Percentiles rank a stretch among this genome's conserved stretches.
These are phyloP conservation scores for Dimargaris verticillata DNA, from an alignment of 192 early-diverging fungal genomes.

Conservation along the genomic window DNA sequence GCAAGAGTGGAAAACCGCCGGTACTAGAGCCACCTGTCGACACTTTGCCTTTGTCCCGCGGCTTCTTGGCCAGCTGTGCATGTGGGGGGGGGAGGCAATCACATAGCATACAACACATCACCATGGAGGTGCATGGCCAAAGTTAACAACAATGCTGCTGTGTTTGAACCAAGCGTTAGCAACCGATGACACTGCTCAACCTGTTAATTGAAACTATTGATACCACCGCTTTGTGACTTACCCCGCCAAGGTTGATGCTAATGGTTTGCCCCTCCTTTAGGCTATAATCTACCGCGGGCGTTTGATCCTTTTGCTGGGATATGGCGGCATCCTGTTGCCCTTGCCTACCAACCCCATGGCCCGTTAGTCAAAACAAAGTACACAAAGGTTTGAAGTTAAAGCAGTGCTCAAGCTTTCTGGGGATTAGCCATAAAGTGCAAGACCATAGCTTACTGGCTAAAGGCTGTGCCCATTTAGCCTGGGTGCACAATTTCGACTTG, in stretches of 20 bases:
- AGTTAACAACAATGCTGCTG: not conserved
- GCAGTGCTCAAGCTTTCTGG: no score
- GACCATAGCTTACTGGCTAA: no score
- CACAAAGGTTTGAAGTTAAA: no score
- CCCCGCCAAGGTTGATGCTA: slow-evolving; percentile 31
- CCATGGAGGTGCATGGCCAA: no score
- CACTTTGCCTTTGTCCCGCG: not conserved
- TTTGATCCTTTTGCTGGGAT: not conserved
- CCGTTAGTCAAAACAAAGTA: no score
- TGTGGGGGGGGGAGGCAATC: not conserved
- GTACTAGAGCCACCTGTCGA: not conserved
- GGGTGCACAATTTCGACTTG: no score
- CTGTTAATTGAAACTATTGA: not conserved
- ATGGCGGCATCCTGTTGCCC: not conserved
- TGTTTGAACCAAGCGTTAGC: not conserved
- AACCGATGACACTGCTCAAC: not conserved
- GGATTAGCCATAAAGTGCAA: no score
- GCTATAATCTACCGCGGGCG: slow-evolving; percentile 32
- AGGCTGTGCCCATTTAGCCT: no score
- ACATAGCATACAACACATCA: not conserved
- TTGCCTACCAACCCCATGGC: no score
- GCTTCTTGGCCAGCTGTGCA: not conserved
- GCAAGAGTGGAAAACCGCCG: not conserved
- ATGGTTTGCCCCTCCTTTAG: slow-evolving; percentile 42
- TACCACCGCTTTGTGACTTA: slow-evolving; percentile 7